These are phyloP conservation scores for Huntiella bhutanensis DNA, from an alignment of 2,329 filamentous ascomycete genomes.

Conservation along the genomic window DNA sequence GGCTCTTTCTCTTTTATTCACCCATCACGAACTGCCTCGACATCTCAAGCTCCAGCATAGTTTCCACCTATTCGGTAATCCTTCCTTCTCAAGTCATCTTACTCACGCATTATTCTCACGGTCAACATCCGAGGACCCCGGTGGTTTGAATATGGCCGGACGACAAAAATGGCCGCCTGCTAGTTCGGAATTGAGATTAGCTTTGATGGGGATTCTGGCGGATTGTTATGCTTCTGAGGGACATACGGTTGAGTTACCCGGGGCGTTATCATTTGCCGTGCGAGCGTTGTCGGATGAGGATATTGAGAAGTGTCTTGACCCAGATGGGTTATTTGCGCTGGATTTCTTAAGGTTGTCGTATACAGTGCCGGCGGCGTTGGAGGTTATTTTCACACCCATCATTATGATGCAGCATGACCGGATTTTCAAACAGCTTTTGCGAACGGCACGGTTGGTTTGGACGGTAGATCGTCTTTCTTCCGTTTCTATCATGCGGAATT, in stretches of 20 bases:
- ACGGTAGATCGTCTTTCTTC: constrained; percentile 48
- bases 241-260: constrained; percentile 31
- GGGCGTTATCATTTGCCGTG: constrained; percentile 64
- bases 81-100: constrained; percentile 61
- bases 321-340: constrained; percentile 67
- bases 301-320: constrained; percentile 66
- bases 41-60: constrained; percentile 59
- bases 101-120: constrained; percentile 64
- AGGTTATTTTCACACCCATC: constrained; percentile 50
- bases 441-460: constrained; percentile 60
- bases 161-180: constrained; percentile 82
- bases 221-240: constrained; percentile 42
- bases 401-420: constrained; percentile 65
- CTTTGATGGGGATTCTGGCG: constrained; percentile 65
- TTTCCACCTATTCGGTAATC: constrained; percentile 73
- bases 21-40: constrained; percentile 46
- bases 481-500: constrained; percentile 27
- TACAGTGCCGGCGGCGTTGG: constrained; percentile 51
- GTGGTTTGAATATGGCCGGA: constrained; percentile 63
- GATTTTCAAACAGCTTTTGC: constrained; percentile 63
- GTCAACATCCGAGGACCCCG: constrained; percentile 34
- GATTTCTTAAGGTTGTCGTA: constrained; percentile 85
- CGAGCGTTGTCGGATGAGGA: constrained; percentile 62
- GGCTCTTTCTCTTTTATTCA: constrained; percentile 58
- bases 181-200: constrained; percentile 78